A percentile compares a stretch with the other conserved stretches of the same genome.
Conservation (phyloP, 2,329 filamentous ascomycete genomes). For the Trichoderma koningii region DNA sequence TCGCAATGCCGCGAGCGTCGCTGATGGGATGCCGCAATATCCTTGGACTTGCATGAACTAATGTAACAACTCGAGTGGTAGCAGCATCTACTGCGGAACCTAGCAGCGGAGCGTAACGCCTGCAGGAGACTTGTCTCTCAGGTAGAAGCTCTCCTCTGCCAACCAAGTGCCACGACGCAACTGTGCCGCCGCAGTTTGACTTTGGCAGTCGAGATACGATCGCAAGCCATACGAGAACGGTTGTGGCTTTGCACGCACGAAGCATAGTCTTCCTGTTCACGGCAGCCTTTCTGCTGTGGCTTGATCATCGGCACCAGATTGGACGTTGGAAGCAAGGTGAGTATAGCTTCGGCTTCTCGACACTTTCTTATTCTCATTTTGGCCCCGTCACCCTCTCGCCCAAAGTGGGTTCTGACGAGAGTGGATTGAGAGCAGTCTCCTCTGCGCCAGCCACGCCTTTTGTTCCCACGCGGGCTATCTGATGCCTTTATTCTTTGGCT, state of each 20-base stretch:
- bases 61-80: slow-evolving; percentile 20
- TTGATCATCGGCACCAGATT: not conserved
- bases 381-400: not conserved
- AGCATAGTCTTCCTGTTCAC: not conserved
- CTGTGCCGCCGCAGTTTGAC: slow-evolving; percentile 11
- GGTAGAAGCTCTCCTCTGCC: not conserved
- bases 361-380: not conserved
- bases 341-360: not conserved
- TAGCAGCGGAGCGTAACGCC: slow-evolving; percentile 12
- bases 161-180: slow-evolving; percentile 19
- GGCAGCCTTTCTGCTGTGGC: not conserved
- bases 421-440: not conserved
- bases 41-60: slow-evolving; percentile 27
- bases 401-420: not conserved
- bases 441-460: not conserved
- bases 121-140: slow-evolving; percentile 22
- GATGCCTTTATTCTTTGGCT: not conserved
- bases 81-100: slow-evolving; percentile 14
- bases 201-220: not conserved
- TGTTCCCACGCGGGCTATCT: not conserved
- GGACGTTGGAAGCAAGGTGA: not conserved
- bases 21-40: slow-evolving; percentile 20
- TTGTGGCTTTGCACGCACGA: slow-evolving; percentile 4
- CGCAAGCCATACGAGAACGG: not conserved
- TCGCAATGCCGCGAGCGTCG: slow-evolving; percentile 14